Evolutionary conservation across 805 yeast genomes (phyloP), one percentile per base, ranked within the genome.

Genomic region (Pichia nakasei): DNA sequence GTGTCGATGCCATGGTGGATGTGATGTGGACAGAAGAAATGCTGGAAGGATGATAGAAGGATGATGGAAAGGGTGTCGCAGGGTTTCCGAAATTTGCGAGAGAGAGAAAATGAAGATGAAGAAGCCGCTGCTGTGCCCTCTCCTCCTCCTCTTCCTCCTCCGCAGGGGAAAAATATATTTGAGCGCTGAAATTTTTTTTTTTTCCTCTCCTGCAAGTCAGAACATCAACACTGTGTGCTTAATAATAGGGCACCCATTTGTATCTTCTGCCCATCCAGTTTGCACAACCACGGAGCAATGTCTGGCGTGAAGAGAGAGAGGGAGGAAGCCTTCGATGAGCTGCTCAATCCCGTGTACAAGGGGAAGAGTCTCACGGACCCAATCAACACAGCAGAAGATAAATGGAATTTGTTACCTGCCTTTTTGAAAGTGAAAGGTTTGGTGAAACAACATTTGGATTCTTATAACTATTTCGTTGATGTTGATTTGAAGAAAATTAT

Each of bases 401-500:
- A 93, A 62, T 93, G 99, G 99, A 85, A 93, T 54, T 70, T 93
- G 38, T 67, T 93, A 35, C 99, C 99, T 0, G 98, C 98, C 0
- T 93, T 93, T 59, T 68, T 93, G 50, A 87, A 88, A 58, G 96
- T 93, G 37, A 93, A 93, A 61, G 98, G 98, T 43, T 68, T 93
- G 41, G 97, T 93, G 38, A 93, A 93, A 58, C 98, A 93, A 68
- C 98, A 93, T 69, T 70, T 93, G 58, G 98, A 93, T 60, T 93
- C 98, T n/a, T 93, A 87, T 72, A 91, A 93, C 60, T 93, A 86
- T 66, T 93, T 93, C 61, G 95, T 93, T 18, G 97, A 93, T 56
- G 80, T 78, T 7, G 99, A 93, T 60, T 72, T 93, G 61, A 87
- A 85, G 66, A 91, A 93, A 60, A 93, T 93, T 62, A 83, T 93